Percentiles rank a stretch among this genome's conserved stretches.
Conservation (phyloP, 1,284 basidiomycete species). For the Trametes hirsuta region DNA sequence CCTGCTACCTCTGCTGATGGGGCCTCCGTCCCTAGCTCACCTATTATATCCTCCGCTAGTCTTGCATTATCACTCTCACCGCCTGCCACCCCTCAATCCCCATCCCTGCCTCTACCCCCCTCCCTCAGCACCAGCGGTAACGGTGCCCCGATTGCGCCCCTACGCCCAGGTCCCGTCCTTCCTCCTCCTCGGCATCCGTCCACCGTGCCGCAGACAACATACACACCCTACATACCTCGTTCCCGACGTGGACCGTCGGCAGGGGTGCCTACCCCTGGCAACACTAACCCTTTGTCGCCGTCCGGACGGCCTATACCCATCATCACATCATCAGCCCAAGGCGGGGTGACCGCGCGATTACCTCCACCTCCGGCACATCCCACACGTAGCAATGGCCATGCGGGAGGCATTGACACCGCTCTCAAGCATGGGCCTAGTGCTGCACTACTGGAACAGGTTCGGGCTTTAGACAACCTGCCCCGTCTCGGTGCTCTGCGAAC, state of each 20-base stretch:
- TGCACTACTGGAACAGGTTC: slow-evolving; percentile 77
- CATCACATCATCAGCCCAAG: slow-evolving; percentile 75
- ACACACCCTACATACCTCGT: slow-evolving; percentile 79
- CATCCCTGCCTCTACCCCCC: slow-evolving; percentile 29
- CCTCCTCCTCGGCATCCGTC: slow-evolving; percentile 64
- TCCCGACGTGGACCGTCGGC: slow-evolving; percentile 48
- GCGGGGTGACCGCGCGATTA: slow-evolving; percentile 78
- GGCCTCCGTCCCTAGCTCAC: slow-evolving; percentile 28
- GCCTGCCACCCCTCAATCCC: slow-evolving; percentile 32
- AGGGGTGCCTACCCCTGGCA: slow-evolving; percentile 33
- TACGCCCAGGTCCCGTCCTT: slow-evolving; percentile 47
- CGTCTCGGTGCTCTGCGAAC: slow-evolving; percentile 85
- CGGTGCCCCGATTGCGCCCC: slow-evolving; percentile 33
- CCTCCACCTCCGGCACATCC: slow-evolving; percentile 34
- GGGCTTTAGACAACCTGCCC: slow-evolving; percentile 84
- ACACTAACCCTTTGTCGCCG: slow-evolving; percentile 55
- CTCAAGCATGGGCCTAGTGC: slow-evolving; percentile 64
- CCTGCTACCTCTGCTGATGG: slow-evolving; percentile 35
- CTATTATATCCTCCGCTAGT: slow-evolving; percentile 25
- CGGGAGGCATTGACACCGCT: slow-evolving; percentile 13
- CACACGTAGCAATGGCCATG: slow-evolving; percentile 17
- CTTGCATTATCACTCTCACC: slow-evolving; percentile 26
- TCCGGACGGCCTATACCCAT: slow-evolving; percentile 64
- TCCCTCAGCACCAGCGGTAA: slow-evolving; percentile 20
- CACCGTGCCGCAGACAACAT: slow-evolving; percentile 66